Base-by-base conservation (phyloP, 1,139 yeast genomes). In the Meyerozyma smithsonii region DNA sequence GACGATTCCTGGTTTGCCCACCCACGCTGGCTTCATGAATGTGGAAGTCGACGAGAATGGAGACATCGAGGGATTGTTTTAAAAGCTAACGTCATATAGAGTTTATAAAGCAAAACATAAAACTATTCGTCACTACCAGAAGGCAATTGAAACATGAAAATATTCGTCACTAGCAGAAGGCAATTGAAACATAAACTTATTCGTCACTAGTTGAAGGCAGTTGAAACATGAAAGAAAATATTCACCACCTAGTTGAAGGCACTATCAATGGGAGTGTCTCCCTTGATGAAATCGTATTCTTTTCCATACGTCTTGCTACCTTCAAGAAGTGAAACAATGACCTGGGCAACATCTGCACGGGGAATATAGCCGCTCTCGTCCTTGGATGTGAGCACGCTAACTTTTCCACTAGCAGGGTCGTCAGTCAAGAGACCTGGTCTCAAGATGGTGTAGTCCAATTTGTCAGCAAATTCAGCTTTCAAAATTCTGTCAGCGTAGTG, bases 1-100 rank as follows among this genome's bases (percentile, higher is more conserved):
- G 78, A 92, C 98, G 39, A 90, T 92, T 53, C 98, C 98, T 21
- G 98, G 98, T 45, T 76, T 92, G 60, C 96, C 97, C 44, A 92
- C 97, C 19, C 92, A 87, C 58, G 84, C 95, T 66, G 97, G 97
- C 33, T 92, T 87, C 72, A 88, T 90, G 95, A 86, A 90, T 61
- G 95, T 92, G 43, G 97, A 92, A 64, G 95, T 92, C 46, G 84
- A 85, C 59, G 90, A 84, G 40, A 84, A 88, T 44, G 97, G 97
- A 44, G 95, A 90, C 58, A 90, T 92, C 54, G 95, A 88, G 53
- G 98, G 98, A 39, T 77, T 92, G 68, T 90, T 90, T 62, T 90
- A 73, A 63, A 8, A 16, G 21, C 12, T 30, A 15, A 3, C 5
- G 15, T 26, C 15, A 26, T 26, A 28, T 28, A 23, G 25, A 23